A percentile compares a stretch with the other conserved stretches of the same genome.
phyloP scores from a whole-genome alignment of 2,329 filamentous ascomycete species.

The Verticillium nonalfalfae region DNA sequence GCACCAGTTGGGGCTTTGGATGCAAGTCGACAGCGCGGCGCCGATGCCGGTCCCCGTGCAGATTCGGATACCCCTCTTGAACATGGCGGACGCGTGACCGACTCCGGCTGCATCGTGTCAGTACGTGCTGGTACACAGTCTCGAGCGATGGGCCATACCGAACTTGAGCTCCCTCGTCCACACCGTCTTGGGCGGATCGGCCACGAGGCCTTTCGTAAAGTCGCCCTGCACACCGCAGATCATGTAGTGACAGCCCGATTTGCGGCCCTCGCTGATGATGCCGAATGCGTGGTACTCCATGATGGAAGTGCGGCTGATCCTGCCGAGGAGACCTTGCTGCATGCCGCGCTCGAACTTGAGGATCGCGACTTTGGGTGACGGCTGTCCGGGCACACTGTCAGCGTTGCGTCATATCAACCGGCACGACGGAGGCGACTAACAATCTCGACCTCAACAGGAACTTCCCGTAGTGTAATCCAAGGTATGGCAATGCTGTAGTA shows the following conservation, averaged over 20 bases:
- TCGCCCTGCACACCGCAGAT: slow-evolving; percentile 35
- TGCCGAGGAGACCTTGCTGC: slow-evolving; percentile 32
- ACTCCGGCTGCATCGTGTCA: slow-evolving; percentile 26
- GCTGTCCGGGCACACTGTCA: slow-evolving; percentile 13
- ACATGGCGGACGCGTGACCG: slow-evolving; percentile 34
- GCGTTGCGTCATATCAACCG: background rate
- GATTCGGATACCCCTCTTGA: slow-evolving; percentile 32
- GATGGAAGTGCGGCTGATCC: slow-evolving; percentile 32
- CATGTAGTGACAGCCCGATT: slow-evolving; percentile 30
- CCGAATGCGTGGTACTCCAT: slow-evolving; percentile 37
- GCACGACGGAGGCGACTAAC: slow-evolving; percentile 14
- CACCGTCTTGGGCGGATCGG: slow-evolving; percentile 28
- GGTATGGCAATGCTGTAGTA: slow-evolving; percentile 27
- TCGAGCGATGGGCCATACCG: slow-evolving; percentile 17
- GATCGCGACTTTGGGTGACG: slow-evolving; percentile 32
- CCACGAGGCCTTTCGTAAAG: slow-evolving; percentile 28
- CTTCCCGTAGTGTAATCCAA: slow-evolving; percentile 30
- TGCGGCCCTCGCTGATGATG: slow-evolving; percentile 31
- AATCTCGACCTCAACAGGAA: slow-evolving; percentile 31
- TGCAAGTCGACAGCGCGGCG: slow-evolving; percentile 32
- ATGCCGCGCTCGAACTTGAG: slow-evolving; percentile 31
- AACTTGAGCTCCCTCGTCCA: slow-evolving; percentile 34
- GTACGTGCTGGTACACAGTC: background rate
- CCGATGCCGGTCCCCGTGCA: slow-evolving; percentile 34
- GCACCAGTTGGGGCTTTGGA: slow-evolving; percentile 29